Base-by-base conservation (phyloP, 768 basidiomycete genomes). In the Termitomyces sp. region DNA sequence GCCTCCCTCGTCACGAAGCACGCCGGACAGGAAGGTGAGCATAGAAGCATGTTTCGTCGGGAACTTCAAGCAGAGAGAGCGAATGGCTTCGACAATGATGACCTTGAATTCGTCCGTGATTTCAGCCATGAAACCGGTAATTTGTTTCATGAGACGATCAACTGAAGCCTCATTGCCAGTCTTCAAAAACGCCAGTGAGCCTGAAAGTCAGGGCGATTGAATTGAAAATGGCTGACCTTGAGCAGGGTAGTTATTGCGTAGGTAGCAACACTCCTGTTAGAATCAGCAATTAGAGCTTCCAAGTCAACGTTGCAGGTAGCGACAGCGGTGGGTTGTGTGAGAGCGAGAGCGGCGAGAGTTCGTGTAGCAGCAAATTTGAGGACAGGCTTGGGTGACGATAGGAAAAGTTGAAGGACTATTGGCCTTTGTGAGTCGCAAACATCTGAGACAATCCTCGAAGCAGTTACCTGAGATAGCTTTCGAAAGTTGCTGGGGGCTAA, bases 21-120 rank as follows among this genome's bases (percentile, higher is more conserved):
- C 93, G 54, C 96, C 94, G 45, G 94, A 95, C 33, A 99, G 82
- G 86, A 99, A 99, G 5, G 89, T 85, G 57, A 99, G 88, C 96
- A 99, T 98, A 40, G 94, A 90, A 1, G 85, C 89, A 68, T 99
- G 95, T 76, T 99, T 99, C 33, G 89, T 77, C 2, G 97, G 97
- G 82, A 99, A 99, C 74, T 99, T 99, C 77, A 99, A 88, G 75
- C 95, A 98, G 32, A 99, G 86, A 9, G 96, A 94, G 51, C 97
- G 92, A 71, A 99, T 95, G 57, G 97, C 97, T 60, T 98, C 95
- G 56, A 99, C 97, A 49, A 99, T 97, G 76, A 99, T 97, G 70
- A 98, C 95, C 79, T 98, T 98, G 85, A 99, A 99, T 75, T 99
- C 97, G 73, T 99, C 97, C 63, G 93, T 96, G 74, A 99, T 98